A percentile compares a stretch with the other conserved stretches of the same genome.
These are phyloP conservation scores for Theobroma cacao DNA, from an alignment of 345 rosid genomes.

Conservation along the genomic window DNA sequence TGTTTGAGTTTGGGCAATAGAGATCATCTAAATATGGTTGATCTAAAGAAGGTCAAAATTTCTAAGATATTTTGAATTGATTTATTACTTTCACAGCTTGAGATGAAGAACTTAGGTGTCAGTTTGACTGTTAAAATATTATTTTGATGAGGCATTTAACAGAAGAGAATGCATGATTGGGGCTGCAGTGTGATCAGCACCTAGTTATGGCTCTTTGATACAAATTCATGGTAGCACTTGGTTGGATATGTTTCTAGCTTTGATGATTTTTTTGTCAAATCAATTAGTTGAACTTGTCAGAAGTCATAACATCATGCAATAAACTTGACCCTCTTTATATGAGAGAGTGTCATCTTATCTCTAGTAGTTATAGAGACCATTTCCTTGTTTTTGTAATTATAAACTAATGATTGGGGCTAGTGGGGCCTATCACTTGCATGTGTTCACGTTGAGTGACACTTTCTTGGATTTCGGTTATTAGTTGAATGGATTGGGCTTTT, in stretches of 20 bases:
- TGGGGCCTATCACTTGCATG: neutral
- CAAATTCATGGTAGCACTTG: neutral
- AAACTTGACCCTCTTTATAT: neutral
- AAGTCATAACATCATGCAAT: neutral
- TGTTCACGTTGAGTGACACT: neutral
- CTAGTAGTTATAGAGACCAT: neutral
- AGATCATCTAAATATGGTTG: neutral
- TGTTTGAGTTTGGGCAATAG: neutral
- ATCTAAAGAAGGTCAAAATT: neutral
- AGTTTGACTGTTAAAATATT: neutral
- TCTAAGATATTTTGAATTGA: neutral
- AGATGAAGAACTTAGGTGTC: neutral
- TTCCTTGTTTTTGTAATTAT: too few relatives aligned
- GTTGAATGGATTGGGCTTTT: neutral
- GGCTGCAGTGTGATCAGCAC: neutral
- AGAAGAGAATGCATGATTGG: neutral
- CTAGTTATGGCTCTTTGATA: neutral
- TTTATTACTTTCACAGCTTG: neutral
- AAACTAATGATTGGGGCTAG: neutral
- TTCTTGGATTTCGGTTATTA: neutral
- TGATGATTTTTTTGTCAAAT: neutral
- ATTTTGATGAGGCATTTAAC: neutral
- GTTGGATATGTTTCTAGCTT: too few relatives aligned
- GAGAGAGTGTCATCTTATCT: neutral
- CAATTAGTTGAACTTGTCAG: neutral